Evolutionary conservation across 2,329 filamentous ascomycete genomes (phyloP), one percentile per base, ranked within the genome.

Genomic region (Pseudocercospora macadamiae): DNA sequence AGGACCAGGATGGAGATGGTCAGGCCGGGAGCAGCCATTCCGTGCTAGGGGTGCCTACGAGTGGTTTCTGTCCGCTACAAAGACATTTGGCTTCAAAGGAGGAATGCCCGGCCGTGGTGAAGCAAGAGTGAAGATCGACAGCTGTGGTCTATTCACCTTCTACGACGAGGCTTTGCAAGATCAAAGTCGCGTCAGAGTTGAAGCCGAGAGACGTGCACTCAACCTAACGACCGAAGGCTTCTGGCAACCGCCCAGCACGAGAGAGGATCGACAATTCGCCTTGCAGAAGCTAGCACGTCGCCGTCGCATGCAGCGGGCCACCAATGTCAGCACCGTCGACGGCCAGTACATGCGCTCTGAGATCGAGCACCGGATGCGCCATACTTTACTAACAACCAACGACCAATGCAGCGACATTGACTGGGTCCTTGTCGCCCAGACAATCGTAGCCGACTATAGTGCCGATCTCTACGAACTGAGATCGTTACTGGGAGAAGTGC

Each of bases 141-240:
- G 67, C 19, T 81, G 79, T 62, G 77, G 77, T 0, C 69, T 82
- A 37, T 64, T 80, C 51, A 80, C 73, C 56, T 82, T 79, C 67
- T 82, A 82, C 60, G 74, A 78, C 44, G 71, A 72, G 1, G 64
- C 59, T 9, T 74, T 78, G 30, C 53, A 52, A 3, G 68, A 71
- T 28, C 71, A 76, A 51, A 67, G 65, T 6, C 52, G 63, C 37
- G 64, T 70, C 2, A 70, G 77, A 21, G 68, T 71, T 0, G 39
- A 60, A 4, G 64, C 68, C 18, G 79, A 82, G 60, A 68, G 63
- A 36, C 54, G 61, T 28, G 55, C 55, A 3, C 68, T 80, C 28
- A 82, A 82, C 59, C 65, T 82, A 30, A 80, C 77, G 2, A 59
- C 21, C 3, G 70, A 75, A 5, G 79, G 80, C 0, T 59, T 63